Evolutionary conservation across 139 green algal species (phyloP).

Genomic region (Chlorella ohadii): DNA sequence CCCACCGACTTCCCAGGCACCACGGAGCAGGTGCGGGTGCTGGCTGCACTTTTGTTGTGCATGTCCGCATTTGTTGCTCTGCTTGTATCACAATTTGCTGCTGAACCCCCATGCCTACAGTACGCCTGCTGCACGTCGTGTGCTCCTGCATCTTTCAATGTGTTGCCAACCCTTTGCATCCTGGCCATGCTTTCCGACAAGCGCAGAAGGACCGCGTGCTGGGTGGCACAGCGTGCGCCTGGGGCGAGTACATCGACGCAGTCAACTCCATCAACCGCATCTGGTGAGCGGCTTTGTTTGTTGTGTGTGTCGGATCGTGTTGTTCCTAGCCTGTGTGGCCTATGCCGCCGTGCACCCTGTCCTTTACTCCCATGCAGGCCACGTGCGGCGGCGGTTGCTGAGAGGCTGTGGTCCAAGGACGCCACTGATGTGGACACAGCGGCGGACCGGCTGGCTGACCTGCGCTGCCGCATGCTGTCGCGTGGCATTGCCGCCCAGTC

Average conservation of each 20-base stretch:
- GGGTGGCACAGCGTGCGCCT: conserved; percentile 69
- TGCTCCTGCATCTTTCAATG: too few species aligned
- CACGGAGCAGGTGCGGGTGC: conserved; percentile 3
- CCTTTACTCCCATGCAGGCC: conserved; percentile 19
- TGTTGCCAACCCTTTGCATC: neutral
- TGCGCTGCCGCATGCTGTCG: conserved; percentile 62
- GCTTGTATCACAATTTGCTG: too few species aligned
- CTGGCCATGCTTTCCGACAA: neutral
- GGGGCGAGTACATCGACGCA: conserved; percentile 67
- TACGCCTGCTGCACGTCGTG: too few species aligned
- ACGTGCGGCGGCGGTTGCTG: conserved; percentile 61
- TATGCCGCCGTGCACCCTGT: too few species aligned
- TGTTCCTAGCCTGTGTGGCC: too few species aligned
- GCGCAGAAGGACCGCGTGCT: conserved; percentile 56
- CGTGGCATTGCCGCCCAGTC: conserved; percentile 45
- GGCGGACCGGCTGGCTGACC: conserved; percentile 27
- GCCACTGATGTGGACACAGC: neutral
- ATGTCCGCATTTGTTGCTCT: too few species aligned
- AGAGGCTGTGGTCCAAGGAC: conserved; percentile 64
- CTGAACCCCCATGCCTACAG: too few species aligned
- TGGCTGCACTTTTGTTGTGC: too few species aligned
- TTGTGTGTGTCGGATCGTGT: too few species aligned
- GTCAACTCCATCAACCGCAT: conserved; percentile 54
- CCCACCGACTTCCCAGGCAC: conserved; percentile 39
- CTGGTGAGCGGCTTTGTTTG: conserved; percentile 23